Evolutionary conservation across 208 protist species (phyloP), one percentile per base, ranked within the genome.

Genomic region (Crithidia thermophila): DNA sequence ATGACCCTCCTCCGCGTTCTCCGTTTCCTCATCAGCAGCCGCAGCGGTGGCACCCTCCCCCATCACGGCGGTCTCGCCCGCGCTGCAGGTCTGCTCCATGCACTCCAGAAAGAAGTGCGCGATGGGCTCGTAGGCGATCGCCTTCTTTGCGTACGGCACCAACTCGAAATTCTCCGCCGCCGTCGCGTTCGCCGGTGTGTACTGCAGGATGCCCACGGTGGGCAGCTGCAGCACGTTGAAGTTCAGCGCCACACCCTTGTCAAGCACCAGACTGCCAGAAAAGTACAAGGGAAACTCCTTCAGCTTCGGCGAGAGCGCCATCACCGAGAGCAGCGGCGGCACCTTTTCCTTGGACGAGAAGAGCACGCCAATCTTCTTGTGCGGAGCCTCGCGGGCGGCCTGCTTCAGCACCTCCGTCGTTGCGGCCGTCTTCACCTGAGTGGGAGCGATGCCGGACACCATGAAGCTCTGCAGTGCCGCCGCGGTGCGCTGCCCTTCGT

Each of bases 281-380:
- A 94, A 25, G 81, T 78, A 56, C 96, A 91, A 18, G 85, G 81
- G 28, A 51, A 96, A 62, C 31, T 82, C 47, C 52, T 82, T 62
- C n/a, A 97, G 77, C 52, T 81, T 71, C 34, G 80, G 77, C 13
- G 93, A 96, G 18, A 82, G 50, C 6, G 87, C 72, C 39, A 96
- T 63, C 9, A 97, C 84, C 46, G 88, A 87, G 23, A 93, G 82
- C 56, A 96, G 82, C 3, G 93, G 82, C 23, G 93, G 89, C 33
- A 93, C 77, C 64, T 85, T 88, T 11, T 31, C 30, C 75, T 95
- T 95, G 0, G 82, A 52, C 8, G 88, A 93, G 61, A 97, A 91
- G 36, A 97, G 72, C 28, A 93, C 85, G 3, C 79, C 90, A 4
- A 78, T 55, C 46, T 77, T 78, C 43, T 78, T 76, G 27, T 67